Evolutionary conservation across 2,329 filamentous ascomycete species (phyloP).

Genomic region (Pleochaeta shiraiana): DNA sequence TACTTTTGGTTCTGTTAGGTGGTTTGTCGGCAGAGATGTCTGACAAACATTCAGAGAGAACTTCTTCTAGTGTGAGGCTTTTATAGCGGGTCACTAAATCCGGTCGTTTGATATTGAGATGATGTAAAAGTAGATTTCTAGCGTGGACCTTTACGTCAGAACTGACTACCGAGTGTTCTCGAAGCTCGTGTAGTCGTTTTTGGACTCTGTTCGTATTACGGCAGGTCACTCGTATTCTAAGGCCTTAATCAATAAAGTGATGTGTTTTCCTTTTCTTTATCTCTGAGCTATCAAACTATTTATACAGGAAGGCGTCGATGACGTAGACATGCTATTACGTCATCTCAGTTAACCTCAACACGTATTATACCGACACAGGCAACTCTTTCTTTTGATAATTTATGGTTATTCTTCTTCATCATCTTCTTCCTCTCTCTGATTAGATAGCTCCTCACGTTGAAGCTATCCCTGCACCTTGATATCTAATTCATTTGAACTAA

Average conservation of each 20-base stretch:
- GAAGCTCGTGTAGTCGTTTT: not conserved
- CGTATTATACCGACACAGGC: not conserved
- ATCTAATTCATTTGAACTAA: not conserved
- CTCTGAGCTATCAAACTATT: no score
- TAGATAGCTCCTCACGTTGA: conserved; percentile 1
- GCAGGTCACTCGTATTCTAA: no score
- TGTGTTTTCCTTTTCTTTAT: no score
- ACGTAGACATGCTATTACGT: not conserved
- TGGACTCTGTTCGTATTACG: no score
- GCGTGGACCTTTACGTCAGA: not conserved
- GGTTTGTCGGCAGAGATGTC: not conserved
- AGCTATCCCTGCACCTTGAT: not conserved
- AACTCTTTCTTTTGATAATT: not conserved
- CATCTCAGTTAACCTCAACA: not conserved
- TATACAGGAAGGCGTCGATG: no score
- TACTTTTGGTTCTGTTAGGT: not conserved
- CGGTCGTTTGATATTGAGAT: not conserved
- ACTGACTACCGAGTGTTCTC: not conserved
- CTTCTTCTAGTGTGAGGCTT: not conserved
- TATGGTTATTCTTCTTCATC: not conserved
- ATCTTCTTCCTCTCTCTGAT: not conserved
- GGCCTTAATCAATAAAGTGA: no score
- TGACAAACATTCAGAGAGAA: not conserved
- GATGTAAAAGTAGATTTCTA: not conserved
- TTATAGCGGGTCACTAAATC: not conserved